Evolutionary conservation across 2,329 filamentous ascomycete species (phyloP), one percentile per base, ranked within the genome.

Genomic region (Fusarium sp.): DNA sequence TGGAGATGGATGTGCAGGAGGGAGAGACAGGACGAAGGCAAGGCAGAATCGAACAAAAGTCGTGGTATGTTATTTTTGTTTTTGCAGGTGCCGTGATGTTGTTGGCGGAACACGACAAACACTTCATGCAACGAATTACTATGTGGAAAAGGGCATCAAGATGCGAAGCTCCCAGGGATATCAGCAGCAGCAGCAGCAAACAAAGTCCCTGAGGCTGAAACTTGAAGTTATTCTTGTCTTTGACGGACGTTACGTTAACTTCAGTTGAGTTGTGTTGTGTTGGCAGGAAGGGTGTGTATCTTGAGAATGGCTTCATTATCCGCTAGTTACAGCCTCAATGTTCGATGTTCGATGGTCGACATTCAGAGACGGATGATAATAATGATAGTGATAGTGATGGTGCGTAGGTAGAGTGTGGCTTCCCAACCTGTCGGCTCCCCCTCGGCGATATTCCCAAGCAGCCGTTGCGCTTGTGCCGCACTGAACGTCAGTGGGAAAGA

Each of bases 371-470:
- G 35, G 35, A 7, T 37, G 35, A 37, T 37, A 8, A 22, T 22
- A 23, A 23, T 23, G 23, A 23, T 23, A 23, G 7, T 23, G 23
- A 23, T 23, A 23, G 23, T 7, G 23, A 22, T 22, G 22, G 22
- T 22, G 22, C 4, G 32, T 15, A 3, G 4, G 43, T 27, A 41
- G 25, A 8, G 46, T 22, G 30, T 47, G 23, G 33, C 49, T 51
- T 68, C 37, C 65, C 56, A 69, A 44, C 56, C 66, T 63, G 62
- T 67, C 66, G 66, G 66, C 66, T 69, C 49, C 66, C 62, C 53
- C 66, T 69, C 66, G 66, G 66, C 62, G 66, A 69, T 53, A 69
- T 69, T 69, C 19, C 54, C 53, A 69, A 59, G 66, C 62, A 59
- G 49, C 66, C 22, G 50, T 49, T 51, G 37, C 11, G 27, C 17